Evolutionary conservation across 768 basidiomycete species (phyloP).

Genomic region (Lyophyllum decastes): DNA sequence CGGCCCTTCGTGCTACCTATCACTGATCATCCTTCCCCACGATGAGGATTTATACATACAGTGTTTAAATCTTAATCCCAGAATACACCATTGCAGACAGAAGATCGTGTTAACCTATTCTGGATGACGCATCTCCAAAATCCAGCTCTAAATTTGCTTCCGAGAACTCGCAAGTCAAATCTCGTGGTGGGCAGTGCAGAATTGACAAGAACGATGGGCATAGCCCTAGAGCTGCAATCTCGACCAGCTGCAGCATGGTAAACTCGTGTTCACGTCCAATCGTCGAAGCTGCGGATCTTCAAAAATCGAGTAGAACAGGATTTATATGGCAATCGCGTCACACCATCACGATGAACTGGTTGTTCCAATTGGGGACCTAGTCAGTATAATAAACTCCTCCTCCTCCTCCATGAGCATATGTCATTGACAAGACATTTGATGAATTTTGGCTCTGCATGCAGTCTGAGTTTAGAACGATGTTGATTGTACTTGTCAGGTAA

Average conservation of each 20-base stretch:
- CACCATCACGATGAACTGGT: too few species aligned
- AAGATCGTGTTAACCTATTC: too few species aligned
- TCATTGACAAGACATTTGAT: too few species aligned
- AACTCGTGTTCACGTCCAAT: background rate
- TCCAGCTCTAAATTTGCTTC: background rate
- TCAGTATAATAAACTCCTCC: too few species aligned
- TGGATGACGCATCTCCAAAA: background rate
- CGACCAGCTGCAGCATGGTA: background rate
- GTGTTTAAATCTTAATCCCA: too few species aligned
- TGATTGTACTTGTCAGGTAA: background rate
- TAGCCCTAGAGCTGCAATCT: background rate
- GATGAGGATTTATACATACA: too few species aligned
- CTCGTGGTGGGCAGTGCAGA: background rate
- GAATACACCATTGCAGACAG: too few species aligned
- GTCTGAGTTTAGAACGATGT: background rate
- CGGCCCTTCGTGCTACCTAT: too few species aligned
- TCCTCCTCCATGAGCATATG: background rate
- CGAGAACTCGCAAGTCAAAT: background rate
- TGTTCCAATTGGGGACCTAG: too few species aligned
- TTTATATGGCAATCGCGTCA: too few species aligned
- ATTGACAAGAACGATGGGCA: background rate
- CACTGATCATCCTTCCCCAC: too few species aligned
- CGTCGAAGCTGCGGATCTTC: background rate
- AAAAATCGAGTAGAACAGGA: background rate
- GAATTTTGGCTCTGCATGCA: too few species aligned